Base-by-base conservation (phyloP, 2,329 filamentous ascomycete genomes). In the Orbilia javanica region DNA sequence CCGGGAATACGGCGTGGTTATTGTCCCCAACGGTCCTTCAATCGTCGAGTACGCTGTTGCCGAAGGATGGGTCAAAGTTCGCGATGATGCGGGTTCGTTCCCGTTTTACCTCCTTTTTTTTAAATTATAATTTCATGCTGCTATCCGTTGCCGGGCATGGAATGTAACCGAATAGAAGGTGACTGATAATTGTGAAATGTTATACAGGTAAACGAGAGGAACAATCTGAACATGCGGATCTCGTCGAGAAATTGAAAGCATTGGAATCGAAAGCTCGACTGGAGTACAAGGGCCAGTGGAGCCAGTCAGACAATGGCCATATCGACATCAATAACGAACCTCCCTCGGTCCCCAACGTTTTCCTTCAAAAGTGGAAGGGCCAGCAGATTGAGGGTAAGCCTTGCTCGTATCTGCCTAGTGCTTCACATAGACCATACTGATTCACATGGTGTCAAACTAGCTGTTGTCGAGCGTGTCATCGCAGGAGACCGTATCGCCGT, bases 41-140 rank as follows among this genome's bases (percentile, higher is more conserved):
- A 85, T 99, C 63, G 94, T 96, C 18, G 94, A 98, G 80, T 89
- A 92, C 79, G 88, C 92, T 73, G 90, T 98, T 80, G 90, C 93
- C 83, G 93, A 94, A 82, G 96, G 96, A 80, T 97, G 94, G 94
- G 86, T 94, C 80, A 97, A 96, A 86, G 89, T 99, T 77, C 90
- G 96, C 80, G 96, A 99, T 82, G 96, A 99, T 84, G 94, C 95
- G 75, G 94, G 80, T 69, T 11, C 6, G 55, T 60, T 42, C 31
- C 55, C 34, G 55, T 60, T n/a, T 27, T n/a, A n/a, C n/a, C n/a
- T n/a, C n/a, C n/a, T 13, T 27, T 15, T 39, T 39, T 15, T 39
- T 25, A 20, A 18, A 10, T 20, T 44, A 36, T 44, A n/a, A 1
- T 39, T 3, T 60, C 20, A 80, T 75, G 68, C 79, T 62, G 31